Conservation (phyloP, 352 stramenopile genomes). For the Phytophthora vignae region DNA sequence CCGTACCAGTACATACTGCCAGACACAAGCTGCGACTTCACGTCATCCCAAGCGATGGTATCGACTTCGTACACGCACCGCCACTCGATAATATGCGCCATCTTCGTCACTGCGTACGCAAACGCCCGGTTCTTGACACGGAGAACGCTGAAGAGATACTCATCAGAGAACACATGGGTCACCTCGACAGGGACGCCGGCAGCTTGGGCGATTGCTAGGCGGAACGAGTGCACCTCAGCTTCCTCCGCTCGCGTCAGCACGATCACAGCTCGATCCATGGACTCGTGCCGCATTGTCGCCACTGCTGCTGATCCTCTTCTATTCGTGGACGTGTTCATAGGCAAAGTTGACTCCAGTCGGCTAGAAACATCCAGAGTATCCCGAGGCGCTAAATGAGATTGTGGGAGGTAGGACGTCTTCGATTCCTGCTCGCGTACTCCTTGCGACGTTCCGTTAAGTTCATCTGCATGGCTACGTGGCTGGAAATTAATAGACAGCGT, state of each 20-base stretch:
- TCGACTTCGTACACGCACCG: constrained; percentile 55
- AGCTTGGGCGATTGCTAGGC: constrained; percentile 55
- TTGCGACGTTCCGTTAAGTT: constrained; percentile 21
- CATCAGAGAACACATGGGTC: constrained; percentile 61
- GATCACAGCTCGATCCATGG: constrained; percentile 26
- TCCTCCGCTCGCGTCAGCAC: constrained; percentile 37
- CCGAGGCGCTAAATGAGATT: constrained; percentile 15
- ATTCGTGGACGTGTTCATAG: constrained; percentile 15
- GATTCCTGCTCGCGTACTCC: neutral
- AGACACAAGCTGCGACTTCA: constrained; percentile 49
- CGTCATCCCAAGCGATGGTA: constrained; percentile 45
- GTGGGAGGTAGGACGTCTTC: neutral
- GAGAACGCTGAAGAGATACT: constrained; percentile 70
- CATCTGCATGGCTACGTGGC: constrained; percentile 18
- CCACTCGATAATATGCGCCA: constrained; percentile 63
- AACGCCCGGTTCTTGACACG: constrained; percentile 69
- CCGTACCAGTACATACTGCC: constrained; percentile 80
- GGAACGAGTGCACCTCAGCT: constrained; percentile 58
- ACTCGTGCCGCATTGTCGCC: constrained; percentile 24
- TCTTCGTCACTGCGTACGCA: constrained; percentile 68
- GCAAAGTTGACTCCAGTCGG: neutral
- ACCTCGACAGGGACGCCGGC: constrained; percentile 41
- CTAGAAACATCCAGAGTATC: neutral
- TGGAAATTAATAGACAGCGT: constrained; percentile 56
- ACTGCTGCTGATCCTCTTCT: constrained; percentile 25